Conservation (phyloP, 75 land plant species). For the Larix kaempferi region DNA sequence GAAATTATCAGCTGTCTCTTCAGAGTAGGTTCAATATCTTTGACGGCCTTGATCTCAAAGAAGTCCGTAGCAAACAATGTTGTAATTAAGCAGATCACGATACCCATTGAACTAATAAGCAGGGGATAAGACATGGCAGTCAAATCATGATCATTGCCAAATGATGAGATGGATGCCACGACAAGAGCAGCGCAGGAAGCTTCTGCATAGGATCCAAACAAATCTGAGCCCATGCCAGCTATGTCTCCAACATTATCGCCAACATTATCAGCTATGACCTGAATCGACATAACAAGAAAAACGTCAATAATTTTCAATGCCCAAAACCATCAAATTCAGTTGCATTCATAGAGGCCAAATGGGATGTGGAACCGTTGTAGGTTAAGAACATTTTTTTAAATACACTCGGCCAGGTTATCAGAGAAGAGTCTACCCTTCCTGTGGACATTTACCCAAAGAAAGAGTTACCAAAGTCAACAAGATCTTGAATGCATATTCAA, state of each 20-base stretch:
- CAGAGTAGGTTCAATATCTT: conserved; percentile 42
- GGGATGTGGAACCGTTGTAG: no score
- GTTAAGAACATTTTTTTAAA: no score
- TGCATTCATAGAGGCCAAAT: no score
- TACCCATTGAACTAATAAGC: conserved; percentile 61
- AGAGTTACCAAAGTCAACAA: no score
- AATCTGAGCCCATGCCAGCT: conserved; percentile 68
- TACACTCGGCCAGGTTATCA: no score
- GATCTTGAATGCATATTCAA: no score
- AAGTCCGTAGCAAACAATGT: conserved; percentile 58
- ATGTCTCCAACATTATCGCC: conserved; percentile 69
- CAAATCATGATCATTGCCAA: conserved; percentile 38
- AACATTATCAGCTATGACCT: conserved; percentile 68
- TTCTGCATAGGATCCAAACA: conserved; percentile 61
- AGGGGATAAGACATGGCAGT: conserved; percentile 53
- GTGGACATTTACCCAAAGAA: no score
- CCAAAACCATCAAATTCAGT: no score
- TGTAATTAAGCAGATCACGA: conserved; percentile 44
- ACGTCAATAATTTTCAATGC: no score
- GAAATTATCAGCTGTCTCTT: conserved; percentile 52
- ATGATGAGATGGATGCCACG: conserved; percentile 56
- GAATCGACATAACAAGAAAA: background rate
- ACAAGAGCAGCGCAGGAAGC: conserved; percentile 64
- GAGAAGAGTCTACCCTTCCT: no score
- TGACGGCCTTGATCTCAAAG: conserved; percentile 41